phyloP scores from a whole-genome alignment of 2,329 filamentous ascomycete species.

The Pestalotiopsis sp. region DNA sequence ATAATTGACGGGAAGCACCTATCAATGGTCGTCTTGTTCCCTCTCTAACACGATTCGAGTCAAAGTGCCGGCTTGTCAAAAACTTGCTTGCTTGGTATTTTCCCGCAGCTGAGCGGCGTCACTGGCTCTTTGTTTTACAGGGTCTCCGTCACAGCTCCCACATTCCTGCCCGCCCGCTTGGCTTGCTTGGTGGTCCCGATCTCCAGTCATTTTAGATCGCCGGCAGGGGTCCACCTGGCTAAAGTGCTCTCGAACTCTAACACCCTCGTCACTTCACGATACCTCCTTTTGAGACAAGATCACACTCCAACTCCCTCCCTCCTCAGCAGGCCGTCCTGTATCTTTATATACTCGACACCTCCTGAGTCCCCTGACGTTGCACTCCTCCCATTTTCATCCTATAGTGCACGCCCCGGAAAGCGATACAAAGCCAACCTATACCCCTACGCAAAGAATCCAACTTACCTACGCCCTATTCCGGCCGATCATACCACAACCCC shows the following conservation, averaged over 20 bases:
- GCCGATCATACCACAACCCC: background rate
- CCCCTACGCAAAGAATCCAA: background rate
- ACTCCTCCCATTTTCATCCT: background rate
- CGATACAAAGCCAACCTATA: background rate
- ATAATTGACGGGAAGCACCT: background rate
- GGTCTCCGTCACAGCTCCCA: background rate
- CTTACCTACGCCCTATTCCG: background rate
- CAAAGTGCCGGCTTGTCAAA: background rate
- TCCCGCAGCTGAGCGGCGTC: background rate
- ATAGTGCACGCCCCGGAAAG: background rate
- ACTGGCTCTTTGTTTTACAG: background rate
- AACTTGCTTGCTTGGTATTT: background rate
- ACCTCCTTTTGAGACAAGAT: background rate
- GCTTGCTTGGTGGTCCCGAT: background rate
- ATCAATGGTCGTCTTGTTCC: background rate
- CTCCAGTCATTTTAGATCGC: background rate
- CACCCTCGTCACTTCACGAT: background rate
- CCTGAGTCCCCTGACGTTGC: background rate
- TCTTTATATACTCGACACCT: conserved; percentile 1
- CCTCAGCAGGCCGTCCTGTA: background rate
- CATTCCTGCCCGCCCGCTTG: background rate
- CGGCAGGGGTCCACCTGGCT: background rate
- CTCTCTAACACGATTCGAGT: background rate
- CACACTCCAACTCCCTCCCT: background rate
- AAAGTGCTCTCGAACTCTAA: background rate